These are phyloP conservation scores for Conticribra guillardii DNA, from an alignment of 108 stramenopile species.

Conservation along the genomic window DNA sequence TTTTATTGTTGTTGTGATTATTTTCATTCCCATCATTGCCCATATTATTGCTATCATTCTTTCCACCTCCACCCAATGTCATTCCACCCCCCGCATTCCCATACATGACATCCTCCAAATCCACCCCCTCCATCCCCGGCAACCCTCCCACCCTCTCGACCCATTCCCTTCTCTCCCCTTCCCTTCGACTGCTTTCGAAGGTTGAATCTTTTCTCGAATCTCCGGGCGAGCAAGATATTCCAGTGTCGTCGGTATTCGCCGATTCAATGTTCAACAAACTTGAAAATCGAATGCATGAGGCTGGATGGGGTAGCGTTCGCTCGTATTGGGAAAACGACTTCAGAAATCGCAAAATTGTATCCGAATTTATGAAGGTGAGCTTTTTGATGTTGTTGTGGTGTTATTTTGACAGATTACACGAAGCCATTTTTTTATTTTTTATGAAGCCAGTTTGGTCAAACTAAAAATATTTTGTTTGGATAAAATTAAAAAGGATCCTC, in stretches of 20 bases:
- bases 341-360: constrained; percentile 82
- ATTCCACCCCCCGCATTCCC: constrained; percentile 1
- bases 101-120: constrained; percentile 25
- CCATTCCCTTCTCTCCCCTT: constrained; percentile 62
- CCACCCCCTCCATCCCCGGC: constrained; percentile 28
- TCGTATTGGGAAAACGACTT: constrained; percentile 87
- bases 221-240: constrained; percentile 84
- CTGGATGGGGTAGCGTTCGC: constrained; percentile 72
- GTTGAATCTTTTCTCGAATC: constrained; percentile 83
- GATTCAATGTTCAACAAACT: constrained; percentile 84
- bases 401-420: not conserved
- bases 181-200: constrained; percentile 70
- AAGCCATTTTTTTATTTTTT: not conserved
- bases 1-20: too few species aligned
- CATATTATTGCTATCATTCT: constrained; percentile 1
- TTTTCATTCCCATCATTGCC: constrained; percentile 13
- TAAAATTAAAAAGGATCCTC: constrained; percentile 50
- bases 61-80: not conserved
- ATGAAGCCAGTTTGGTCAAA: not conserved
- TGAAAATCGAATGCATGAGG: constrained; percentile 57
- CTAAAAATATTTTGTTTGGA: too few species aligned
- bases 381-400: not conserved
- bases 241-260: constrained; percentile 83
- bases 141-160: constrained; percentile 39
- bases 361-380: constrained; percentile 79